Conservation (phyloP, 1,284 basidiomycete species). For the Irpex sp. region DNA sequence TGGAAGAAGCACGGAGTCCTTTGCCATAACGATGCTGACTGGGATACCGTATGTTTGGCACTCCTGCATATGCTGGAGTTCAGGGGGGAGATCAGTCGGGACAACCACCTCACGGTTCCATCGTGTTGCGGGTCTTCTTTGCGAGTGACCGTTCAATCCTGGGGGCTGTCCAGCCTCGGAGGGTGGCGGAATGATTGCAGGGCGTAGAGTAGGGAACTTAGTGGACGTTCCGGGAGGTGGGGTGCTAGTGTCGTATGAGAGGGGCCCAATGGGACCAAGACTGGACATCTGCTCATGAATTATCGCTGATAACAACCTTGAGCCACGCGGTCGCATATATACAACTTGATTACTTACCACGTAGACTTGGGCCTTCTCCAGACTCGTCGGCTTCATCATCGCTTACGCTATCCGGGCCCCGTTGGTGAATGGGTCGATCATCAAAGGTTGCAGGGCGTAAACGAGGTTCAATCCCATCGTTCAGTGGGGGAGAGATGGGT, state of each 20-base stretch:
- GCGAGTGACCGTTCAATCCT: background rate
- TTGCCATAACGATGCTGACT: constrained; percentile 10
- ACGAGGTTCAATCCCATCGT: background rate
- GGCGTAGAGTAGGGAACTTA: too few relatives aligned
- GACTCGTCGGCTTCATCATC: background rate
- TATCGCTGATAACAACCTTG: too few relatives aligned
- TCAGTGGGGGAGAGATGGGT: background rate
- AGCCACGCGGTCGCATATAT: too few relatives aligned
- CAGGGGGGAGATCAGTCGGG: constrained; percentile 10
- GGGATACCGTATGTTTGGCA: constrained; percentile 10
- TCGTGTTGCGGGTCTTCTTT: background rate
- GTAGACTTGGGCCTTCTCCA: background rate
- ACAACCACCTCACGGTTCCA: background rate
- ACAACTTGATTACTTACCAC: background rate
- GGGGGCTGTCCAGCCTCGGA: background rate
- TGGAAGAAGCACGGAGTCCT: constrained; percentile 9
- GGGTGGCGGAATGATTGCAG: too few relatives aligned
- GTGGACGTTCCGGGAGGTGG: too few relatives aligned
- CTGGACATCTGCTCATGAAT: too few relatives aligned
- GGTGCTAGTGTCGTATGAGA: too few relatives aligned
- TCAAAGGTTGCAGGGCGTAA: constrained; percentile 1
- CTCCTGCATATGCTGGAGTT: constrained; percentile 12
- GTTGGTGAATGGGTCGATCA: background rate
- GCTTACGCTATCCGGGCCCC: background rate
- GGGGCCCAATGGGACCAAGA: too few relatives aligned